Base-by-base conservation (phyloP, 306 rosid genomes). In the Pachyrhizus erosus region DNA sequence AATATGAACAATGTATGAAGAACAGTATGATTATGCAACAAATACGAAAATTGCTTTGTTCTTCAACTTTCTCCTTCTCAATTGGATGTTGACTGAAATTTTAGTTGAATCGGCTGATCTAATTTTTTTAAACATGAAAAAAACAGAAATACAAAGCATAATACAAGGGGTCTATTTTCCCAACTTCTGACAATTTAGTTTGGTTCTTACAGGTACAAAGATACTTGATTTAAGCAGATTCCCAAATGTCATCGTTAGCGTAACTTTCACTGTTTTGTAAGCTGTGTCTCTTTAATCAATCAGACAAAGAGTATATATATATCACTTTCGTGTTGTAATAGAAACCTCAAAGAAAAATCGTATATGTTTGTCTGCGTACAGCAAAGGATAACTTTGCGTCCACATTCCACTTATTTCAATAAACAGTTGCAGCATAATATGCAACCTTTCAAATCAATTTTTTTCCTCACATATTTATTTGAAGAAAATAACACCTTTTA, bases 351-450 rank as follows among this genome's bases (percentile, higher is more conserved):
- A 31, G 33, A 72, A 71, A 29, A 73, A 65, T 15, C 29, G 26
- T 64, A 54, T 64, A 15, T 84, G 83, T 64, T 83, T 70, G 74
- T 70, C 86, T 48, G 37, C 80, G 12, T 15, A 10, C 65, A 14
- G 37, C 71, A 26, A 1, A 6, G 21, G 62, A 74, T 75, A 23
- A 13, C 1, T 49, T 5, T 55, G 52, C 24, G 52, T 33, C 57
- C 46, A 57, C 69, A 12, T 23, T 34, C 14, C 49, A 60, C 72
- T 69, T 67, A 15, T 11, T 21, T 49, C n/a, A 23, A 14, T 5
- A 23, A 67, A 9, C 42, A 20, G 1, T 23, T 14, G 0, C 72
- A 42, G 2, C 48, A 76, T 33, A 46, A 46, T 20, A 45, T 31
- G 49, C 40, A 48, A 66, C 21, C 68, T 39, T 79, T 68, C 68